phyloP scores from a whole-genome alignment of 768 basidiomycete species.

The Ramaria sp. region DNA sequence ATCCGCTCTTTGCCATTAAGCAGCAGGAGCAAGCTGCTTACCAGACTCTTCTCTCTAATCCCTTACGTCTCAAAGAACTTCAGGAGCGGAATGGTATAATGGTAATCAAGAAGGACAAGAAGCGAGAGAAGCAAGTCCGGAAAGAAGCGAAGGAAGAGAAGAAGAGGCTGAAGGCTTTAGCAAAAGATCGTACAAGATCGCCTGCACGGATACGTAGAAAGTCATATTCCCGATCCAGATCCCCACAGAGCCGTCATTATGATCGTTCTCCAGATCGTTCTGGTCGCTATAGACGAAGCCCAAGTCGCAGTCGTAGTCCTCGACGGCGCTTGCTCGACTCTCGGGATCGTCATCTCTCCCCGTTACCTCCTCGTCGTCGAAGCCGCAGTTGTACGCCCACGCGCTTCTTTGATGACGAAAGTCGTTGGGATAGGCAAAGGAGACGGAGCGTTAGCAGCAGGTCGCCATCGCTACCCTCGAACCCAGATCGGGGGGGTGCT shows the following conservation, averaged over 20 bases:
- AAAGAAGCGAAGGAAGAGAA: slow-evolving; percentile 41
- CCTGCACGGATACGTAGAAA: slow-evolving; percentile 12
- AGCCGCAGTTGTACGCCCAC: slow-evolving; percentile 1
- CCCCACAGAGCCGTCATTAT: slow-evolving; percentile 23
- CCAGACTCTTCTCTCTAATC: slow-evolving; percentile 76
- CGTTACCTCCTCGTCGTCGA: neutral
- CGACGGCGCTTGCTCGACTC: neutral
- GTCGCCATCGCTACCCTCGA: neutral
- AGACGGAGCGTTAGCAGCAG: neutral
- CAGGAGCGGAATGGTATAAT: slow-evolving; percentile 76
- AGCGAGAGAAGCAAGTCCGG: slow-evolving; percentile 14
- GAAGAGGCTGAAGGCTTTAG: slow-evolving; percentile 19
- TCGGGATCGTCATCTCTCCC: neutral
- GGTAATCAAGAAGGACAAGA: slow-evolving; percentile 58
- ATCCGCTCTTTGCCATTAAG: slow-evolving; percentile 95
- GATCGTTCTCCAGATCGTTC: slow-evolving; percentile 28
- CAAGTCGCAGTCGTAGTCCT: slow-evolving; percentile 16
- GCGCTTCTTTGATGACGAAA: neutral
- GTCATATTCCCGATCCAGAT: slow-evolving; percentile 22
- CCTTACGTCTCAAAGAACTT: slow-evolving; percentile 71
- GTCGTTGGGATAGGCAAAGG: neutral
- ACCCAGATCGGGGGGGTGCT: neutral
- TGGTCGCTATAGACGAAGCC: slow-evolving; percentile 12
- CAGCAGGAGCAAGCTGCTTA: slow-evolving; percentile 94
- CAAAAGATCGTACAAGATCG: slow-evolving; percentile 25